Evolutionary conservation across 495 filamentous ascomycete species (phyloP).

Genomic region (Evernia prunastri): DNA sequence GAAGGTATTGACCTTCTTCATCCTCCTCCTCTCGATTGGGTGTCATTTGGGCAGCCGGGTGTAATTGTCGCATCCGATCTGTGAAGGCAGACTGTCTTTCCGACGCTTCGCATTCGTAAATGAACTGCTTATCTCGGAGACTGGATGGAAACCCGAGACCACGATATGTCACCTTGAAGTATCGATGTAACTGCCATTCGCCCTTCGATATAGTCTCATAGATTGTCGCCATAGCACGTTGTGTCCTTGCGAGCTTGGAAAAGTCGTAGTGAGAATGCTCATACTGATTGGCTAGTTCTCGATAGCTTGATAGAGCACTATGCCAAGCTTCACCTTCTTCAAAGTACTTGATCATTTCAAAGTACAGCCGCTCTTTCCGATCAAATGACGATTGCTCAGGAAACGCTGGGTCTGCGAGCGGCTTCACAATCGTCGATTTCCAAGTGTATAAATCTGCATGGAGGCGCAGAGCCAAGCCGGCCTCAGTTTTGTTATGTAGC

Average conservation of each 20-base stretch:
- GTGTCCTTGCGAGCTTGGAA: conserved; percentile 77
- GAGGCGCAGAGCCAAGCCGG: conserved; percentile 80
- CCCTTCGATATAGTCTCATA: conserved; percentile 82
- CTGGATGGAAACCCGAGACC: conserved; percentile 81
- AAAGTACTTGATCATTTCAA: conserved; percentile 88
- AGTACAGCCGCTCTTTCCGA: conserved; percentile 85
- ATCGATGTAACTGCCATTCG: conserved; percentile 68
- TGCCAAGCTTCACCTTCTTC: conserved; percentile 92
- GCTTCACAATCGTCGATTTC: conserved; percentile 65
- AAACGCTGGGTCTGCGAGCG: conserved; percentile 65
- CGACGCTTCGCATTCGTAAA: conserved; percentile 72
- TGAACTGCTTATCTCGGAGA: conserved; percentile 84
- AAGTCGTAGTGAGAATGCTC: conserved; percentile 87
- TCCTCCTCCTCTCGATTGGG: conserved; percentile 65
- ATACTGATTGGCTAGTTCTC: conserved; percentile 84
- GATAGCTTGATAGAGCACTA: conserved; percentile 81
- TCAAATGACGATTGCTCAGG: conserved; percentile 86
- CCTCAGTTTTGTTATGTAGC: conserved; percentile 77
- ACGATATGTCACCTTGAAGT: conserved; percentile 87
- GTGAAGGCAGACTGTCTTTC: conserved; percentile 79
- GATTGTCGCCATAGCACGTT: conserved; percentile 87
- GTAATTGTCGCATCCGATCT: conserved; percentile 86
- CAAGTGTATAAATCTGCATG: conserved; percentile 93
- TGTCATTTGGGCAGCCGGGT: conserved; percentile 80
- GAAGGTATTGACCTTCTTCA: conserved; percentile 87